Conservation (phyloP, 305 asterid species). For the Nicotiana rustica region DNA sequence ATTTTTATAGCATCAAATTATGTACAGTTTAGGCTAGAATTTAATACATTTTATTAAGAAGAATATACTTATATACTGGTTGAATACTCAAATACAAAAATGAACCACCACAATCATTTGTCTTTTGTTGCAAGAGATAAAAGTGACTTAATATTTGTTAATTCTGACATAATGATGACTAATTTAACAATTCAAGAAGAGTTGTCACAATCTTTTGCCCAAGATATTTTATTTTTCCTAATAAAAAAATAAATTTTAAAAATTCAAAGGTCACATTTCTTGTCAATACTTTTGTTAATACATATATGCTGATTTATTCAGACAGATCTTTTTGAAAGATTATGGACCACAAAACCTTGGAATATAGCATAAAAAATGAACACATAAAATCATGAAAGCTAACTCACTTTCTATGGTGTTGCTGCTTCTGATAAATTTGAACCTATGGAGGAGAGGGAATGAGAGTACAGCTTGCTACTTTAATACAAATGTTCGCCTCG, state of each 20-base stretch:
- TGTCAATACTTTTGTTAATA: neutral
- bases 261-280: neutral
- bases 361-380: neutral
- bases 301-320: neutral
- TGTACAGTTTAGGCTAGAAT: too few species aligned
- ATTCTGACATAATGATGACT: too few species aligned
- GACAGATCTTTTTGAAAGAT: neutral
- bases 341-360: conserved; percentile 16
- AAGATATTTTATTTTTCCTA: conserved; percentile 1
- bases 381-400: neutral
- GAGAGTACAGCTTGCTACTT: neutral
- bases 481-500: too few species aligned
- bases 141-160: too few species aligned
- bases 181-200: conserved; percentile 9
- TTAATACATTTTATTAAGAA: too few species aligned
- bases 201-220: neutral
- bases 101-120: too few species aligned
- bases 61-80: too few species aligned
- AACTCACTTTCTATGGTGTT: neutral
- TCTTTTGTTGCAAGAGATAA: neutral
- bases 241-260: neutral
- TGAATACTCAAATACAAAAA: too few species aligned
- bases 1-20: too few species aligned
- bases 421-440: too few species aligned
- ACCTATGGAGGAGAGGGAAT: neutral